Evolutionary conservation across 441 rosid species (phyloP), one percentile per base, ranked within the genome.

Genomic region (Brassica balearica): DNA sequence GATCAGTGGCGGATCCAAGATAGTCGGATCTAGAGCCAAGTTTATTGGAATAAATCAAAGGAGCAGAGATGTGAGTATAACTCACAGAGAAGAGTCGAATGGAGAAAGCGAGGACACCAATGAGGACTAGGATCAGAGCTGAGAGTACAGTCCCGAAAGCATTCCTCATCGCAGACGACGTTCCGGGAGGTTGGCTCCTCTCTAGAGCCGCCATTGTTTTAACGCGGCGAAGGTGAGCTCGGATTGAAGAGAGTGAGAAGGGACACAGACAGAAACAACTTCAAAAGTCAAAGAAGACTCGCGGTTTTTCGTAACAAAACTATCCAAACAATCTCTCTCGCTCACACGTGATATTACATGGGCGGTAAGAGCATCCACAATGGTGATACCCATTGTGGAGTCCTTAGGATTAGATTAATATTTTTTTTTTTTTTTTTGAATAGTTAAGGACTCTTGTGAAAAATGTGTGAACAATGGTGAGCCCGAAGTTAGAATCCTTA

Each of bases 41-140:
- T 22, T 6, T 19, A 43, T 17, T 2, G 19, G 27, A 69, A 15
- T 12, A 72, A 69, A 12, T 0, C 55, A 67, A 43, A 41, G 34
- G 63, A 64, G 67, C 69, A 48, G 48, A 27, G 32, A 27, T 1
- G 32, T 27, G 14, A 46, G 38, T 27, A 36, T 73, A 77, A 46
- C 95, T 87, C 78, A 96, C 99, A 53, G 99, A 96, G 90, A 96
- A 96, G 36, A 96, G 87, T 7, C 98, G 99, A 90, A 96, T 96
- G 92, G 97, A 96, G 95, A 96, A 96, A 65, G 96, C 99, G 69
- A 96, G 93, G 82, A 91, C 97, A 62, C 98, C 97, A 76, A 94
- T 91, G 85, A 96, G 86, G 73, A 94, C 48, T 75, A 96, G 98
- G 75, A 94, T 94, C 84, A 89, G 83, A 78, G 88, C 85, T 53